A percentile compares a stretch with the other conserved stretches of the same genome.
Conservation (phyloP, 257 asterid genomes). For the Echites panduratus region DNA sequence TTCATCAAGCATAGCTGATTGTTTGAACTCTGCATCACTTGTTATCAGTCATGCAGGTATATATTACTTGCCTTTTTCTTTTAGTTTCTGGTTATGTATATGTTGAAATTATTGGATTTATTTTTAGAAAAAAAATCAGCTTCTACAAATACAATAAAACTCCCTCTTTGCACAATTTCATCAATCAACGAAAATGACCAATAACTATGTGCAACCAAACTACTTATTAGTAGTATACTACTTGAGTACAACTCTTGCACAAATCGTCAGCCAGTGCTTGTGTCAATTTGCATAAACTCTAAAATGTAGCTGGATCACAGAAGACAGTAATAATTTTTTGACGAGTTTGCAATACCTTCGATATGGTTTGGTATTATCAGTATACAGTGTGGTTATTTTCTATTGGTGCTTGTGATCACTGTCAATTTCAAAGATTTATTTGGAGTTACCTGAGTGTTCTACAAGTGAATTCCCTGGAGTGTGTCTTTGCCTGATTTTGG, state of each 20-base stretch:
- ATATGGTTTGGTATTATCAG: background rate
- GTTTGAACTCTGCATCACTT: conserved; percentile 75
- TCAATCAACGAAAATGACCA: background rate
- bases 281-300: background rate
- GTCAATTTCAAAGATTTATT: background rate
- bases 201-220: background rate
- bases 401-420: background rate
- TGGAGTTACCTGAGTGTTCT: background rate
- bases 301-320: background rate
- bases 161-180: background rate
- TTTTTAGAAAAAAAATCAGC: background rate
- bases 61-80: background rate
- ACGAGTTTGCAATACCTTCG: background rate
- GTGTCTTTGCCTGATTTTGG: too few species aligned
- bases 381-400: background rate
- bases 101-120: background rate
- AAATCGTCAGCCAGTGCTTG: background rate
- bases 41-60: conserved; percentile 97
- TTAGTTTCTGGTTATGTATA: background rate
- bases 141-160: background rate
- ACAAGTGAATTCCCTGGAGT: background rate
- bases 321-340: background rate
- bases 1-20: conserved; percentile 88
- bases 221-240: background rate
- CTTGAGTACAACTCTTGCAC: background rate